Evolutionary conservation across 805 yeast species (phyloP).

Genomic region (Myxozyma kluyveri): DNA sequence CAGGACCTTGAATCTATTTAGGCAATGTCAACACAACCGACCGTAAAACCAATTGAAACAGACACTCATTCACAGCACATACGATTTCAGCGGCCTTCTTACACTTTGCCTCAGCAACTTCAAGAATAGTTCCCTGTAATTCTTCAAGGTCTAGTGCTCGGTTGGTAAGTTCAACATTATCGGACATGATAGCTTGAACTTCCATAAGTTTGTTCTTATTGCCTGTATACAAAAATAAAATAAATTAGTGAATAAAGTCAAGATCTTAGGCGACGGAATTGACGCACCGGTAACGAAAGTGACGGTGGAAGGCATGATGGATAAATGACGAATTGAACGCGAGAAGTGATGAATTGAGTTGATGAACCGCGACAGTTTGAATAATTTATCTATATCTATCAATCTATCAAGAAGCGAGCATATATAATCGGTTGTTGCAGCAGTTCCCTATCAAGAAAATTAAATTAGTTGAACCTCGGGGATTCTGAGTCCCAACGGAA

Average conservation of each 20-base stretch:
- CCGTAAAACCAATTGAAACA: neutral
- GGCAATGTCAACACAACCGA: neutral
- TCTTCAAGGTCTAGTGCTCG: conserved; percentile 79
- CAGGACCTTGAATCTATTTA: conserved; percentile 62
- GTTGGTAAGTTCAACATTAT: conserved; percentile 51
- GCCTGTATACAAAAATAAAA: conserved; percentile 51
- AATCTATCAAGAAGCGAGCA: too few relatives aligned
- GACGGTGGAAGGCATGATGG: conserved; percentile 36
- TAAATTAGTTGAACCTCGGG: too few relatives aligned
- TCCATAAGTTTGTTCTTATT: conserved; percentile 85
- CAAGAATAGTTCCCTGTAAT: conserved; percentile 81
- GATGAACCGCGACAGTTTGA: neutral
- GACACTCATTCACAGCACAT: too few relatives aligned
- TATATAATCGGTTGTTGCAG: too few relatives aligned
- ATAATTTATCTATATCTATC: too few relatives aligned
- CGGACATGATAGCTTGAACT: conserved; percentile 65
- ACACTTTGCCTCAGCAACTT: conserved; percentile 79
- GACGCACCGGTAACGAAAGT: conserved; percentile 85
- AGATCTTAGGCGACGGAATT: conserved; percentile 75
- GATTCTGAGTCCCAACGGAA: too few relatives aligned
- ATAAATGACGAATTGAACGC: neutral
- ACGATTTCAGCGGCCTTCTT: conserved; percentile 62
- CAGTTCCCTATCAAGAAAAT: too few relatives aligned
- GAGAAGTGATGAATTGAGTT: neutral
- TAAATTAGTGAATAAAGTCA: conserved; percentile 37